phyloP scores from a whole-genome alignment of 805 yeast species.

The Clavispora carvajalis region DNA sequence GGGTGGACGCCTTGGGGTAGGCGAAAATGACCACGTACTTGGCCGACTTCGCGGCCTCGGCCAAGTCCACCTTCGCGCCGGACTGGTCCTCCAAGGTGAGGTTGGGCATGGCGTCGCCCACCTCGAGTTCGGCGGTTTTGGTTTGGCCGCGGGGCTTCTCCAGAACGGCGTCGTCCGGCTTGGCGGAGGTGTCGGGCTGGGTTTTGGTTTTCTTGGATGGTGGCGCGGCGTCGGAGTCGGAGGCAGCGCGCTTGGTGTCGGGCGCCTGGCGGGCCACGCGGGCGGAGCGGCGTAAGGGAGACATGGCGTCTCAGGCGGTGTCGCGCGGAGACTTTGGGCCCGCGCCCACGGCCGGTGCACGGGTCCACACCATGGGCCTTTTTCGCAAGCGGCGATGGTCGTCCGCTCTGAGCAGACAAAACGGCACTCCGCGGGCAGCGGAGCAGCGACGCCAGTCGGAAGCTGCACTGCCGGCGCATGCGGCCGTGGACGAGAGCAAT shows the following conservation, averaged over 20 bases:
- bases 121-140: constrained; percentile 23
- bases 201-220: constrained; percentile 10
- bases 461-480: not conserved
- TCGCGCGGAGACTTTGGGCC: too few relatives aligned
- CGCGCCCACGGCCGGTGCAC: not conserved
- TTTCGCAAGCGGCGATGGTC: constrained; percentile 1
- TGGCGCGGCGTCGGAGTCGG: constrained; percentile 3
- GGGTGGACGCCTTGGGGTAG: constrained; percentile 90
- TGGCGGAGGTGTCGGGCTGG: too few relatives aligned
- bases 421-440: not conserved
- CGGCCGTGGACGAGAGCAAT: too few relatives aligned
- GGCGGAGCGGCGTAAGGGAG: constrained; percentile 16
- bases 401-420: not conserved
- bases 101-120: constrained; percentile 67
- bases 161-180: too few relatives aligned
- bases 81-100: constrained; percentile 63
- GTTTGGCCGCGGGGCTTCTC: too few relatives aligned
- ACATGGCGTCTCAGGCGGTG: constrained; percentile 12
- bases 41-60: constrained; percentile 24
- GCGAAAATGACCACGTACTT: constrained; percentile 46
- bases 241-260: not conserved
- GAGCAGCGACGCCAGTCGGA: not conserved
- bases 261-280: constrained; percentile 8
- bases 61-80: constrained; percentile 44
- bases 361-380: constrained; percentile 1